A percentile compares a stretch with the other conserved stretches of the same genome.
Evolutionary conservation across 352 stramenopile genomes (phyloP).

Genomic region (Globisporangium cystogenes): DNA sequence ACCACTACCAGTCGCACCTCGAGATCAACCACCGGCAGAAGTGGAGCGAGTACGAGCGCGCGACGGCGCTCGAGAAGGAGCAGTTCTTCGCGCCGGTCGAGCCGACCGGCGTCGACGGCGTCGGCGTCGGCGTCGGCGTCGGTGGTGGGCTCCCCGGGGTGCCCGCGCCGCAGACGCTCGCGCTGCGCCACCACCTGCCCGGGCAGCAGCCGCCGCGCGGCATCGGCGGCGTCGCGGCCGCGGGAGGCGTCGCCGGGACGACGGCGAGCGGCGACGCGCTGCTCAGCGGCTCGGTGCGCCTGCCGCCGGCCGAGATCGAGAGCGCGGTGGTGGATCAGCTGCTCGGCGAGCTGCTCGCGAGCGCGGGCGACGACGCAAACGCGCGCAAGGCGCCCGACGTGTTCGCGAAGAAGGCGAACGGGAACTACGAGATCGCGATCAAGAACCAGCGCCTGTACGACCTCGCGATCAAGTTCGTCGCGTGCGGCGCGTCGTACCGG

Average conservation of each 20-base stretch:
- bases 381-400: conserved; percentile 38
- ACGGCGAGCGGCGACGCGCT: not conserved
- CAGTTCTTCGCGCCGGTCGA: conserved; percentile 35
- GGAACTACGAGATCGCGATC: conserved; percentile 51
- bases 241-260: too few species aligned
- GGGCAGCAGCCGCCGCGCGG: not conserved
- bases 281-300: conserved; percentile 20
- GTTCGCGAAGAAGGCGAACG: conserved; percentile 33
- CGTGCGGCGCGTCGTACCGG: conserved; percentile 48
- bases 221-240: not conserved
- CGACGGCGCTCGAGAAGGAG: conserved; percentile 46
- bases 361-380: conserved; percentile 31
- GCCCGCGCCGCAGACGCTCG: conserved; percentile 20
- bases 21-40: conserved; percentile 68
- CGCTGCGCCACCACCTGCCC: conserved; percentile 15
- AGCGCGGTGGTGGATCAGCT: conserved; percentile 46
- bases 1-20: conserved; percentile 64
- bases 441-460: conserved; percentile 66
- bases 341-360: conserved; percentile 46
- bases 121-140: conserved; percentile 20
- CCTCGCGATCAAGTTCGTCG: conserved; percentile 56
- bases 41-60: conserved; percentile 56
- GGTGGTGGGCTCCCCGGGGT: too few species aligned
- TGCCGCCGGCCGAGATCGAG: conserved; percentile 55
- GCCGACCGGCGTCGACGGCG: conserved; percentile 19